Base-by-base conservation (phyloP, 2,329 filamentous ascomycete species). In the Epichloe gansuensis region DNA sequence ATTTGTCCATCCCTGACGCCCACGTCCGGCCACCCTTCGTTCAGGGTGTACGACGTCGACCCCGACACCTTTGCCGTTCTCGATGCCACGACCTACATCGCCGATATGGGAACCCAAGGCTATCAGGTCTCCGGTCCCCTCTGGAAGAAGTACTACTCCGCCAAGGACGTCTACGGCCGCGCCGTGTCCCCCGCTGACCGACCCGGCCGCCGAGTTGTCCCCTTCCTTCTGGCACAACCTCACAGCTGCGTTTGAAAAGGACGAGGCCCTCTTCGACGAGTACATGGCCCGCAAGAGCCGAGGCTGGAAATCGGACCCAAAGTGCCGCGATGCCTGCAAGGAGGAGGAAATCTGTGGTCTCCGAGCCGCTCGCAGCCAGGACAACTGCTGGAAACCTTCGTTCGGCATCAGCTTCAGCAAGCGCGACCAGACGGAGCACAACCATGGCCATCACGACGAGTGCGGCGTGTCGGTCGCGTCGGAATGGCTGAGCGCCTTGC, bases 211-310 rank as follows among this genome's bases (percentile, higher is more conserved):
- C 4, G 63, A 81, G 56, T 69, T 82, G 21, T 76, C 73, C 0
- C 73, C 77, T 0, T 72, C 72, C 1, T 80, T 80, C 64, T 81
- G 78, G 78, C 77, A 81, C 61, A 74, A 77, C 58, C 66, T 81
- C 28, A 81, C 77, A 0, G 65, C 64, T 0, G 62, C 65, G 1
- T 71, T 81, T 46, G 72, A 76, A 54, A 56, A 51, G 5, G 62
- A 78, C 52, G 57, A 69, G 1, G 54, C 60, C 0, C 62, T 68
- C 1, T 80, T 80, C 57, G 64, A 71, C 12, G 64, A 62, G 2
- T 81, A 72, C 60, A 68, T 71, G 52, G 61, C 64, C 0, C 67
- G 76, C 49, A 75, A 75, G 53, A 70, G 67, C 4, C 69, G 78
- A 5, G 75, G 74, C 4, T 74, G 69, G 63, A 62, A 63, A 2